Percentiles rank a stretch among this genome's conserved stretches.
phyloP scores from a whole-genome alignment of 148 eudicot genomes.

The Gaultheria prostrata region DNA sequence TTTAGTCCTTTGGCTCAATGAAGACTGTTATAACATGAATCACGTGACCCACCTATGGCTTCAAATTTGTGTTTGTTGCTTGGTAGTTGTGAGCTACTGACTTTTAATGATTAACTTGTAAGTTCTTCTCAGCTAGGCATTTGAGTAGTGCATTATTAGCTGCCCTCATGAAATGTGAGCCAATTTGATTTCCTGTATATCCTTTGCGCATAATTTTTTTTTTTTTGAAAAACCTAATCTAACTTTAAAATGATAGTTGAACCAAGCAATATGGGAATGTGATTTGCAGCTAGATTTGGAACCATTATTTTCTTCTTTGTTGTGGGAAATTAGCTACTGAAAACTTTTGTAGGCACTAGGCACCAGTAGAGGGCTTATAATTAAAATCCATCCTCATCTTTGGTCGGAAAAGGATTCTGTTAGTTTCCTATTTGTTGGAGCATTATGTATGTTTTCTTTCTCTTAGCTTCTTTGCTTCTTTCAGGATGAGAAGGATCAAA shows the following conservation, averaged over 20 bases:
- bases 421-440: background rate
- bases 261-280: background rate
- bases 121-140: background rate
- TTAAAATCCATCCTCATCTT: background rate
- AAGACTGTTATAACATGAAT: background rate
- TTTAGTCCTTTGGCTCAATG: background rate
- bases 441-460: background rate
- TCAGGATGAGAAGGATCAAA: slow-evolving; percentile 36
- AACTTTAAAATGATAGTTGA: background rate
- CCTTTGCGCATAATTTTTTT: background rate
- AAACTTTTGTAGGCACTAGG: background rate
- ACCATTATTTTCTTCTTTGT: background rate
- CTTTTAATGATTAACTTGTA: background rate
- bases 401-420: background rate
- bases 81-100: background rate
- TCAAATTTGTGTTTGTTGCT: background rate
- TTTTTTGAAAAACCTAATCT: background rate
- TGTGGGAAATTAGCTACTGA: background rate
- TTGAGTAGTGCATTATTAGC: background rate
- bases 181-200: slow-evolving; percentile 1
- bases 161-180: background rate
- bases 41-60: background rate
- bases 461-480: background rate
- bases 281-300: background rate
- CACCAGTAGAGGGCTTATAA: background rate